Evolutionary conservation across 352 stramenopile species (phyloP), one percentile per base, ranked within the genome.

Genomic region (Globisporangium viniferum): DNA sequence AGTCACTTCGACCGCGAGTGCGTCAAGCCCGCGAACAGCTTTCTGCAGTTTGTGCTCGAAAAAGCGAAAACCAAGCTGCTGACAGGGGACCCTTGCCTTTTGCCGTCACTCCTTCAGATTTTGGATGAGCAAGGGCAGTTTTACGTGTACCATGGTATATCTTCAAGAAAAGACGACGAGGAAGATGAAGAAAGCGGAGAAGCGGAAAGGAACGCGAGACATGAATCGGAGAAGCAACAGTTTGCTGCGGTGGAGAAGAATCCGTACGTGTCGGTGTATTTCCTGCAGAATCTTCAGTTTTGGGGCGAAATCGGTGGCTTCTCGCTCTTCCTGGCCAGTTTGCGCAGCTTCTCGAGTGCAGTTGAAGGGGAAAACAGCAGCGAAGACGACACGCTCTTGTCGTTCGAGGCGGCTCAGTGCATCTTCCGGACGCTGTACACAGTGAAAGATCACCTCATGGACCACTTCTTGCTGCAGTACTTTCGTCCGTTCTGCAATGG

Each of bases 231-330:
- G 24, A 46, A 18, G 3, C 35, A n/a, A 1, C 46, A 64, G 27
- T 69, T 70, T 44, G 46, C 33, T 39, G 60, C 31, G 15, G 27
- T 39, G 14, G 53, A 55, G 46, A 62, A 24, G 18, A 63, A 41
- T 71, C 78, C 36, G 62, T 73, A 74, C 46, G 74, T 73, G 3
- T 86, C 78, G 15, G 33, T 61, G 12, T 77, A 84, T 27, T 88
- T 87, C 53, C 18, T 81, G 14, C 66, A 63, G 14, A 89, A 90
- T 49, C 64, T 93, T 35, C 74, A 84, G 27, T 76, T 70, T 33
- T 93, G 82, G 80, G 82, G 82, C 0, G 44, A 76, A 15, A 31
- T 85, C 20, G 81, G 74, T 10, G 86, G 84, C 0, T 94, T 94
- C 49, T 77, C 76, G 18, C 31, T 81, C 6, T 67, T 91, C 35